Evolutionary conservation across 345 rosid genomes (phyloP).

Genomic region (Citrus sp.): DNA sequence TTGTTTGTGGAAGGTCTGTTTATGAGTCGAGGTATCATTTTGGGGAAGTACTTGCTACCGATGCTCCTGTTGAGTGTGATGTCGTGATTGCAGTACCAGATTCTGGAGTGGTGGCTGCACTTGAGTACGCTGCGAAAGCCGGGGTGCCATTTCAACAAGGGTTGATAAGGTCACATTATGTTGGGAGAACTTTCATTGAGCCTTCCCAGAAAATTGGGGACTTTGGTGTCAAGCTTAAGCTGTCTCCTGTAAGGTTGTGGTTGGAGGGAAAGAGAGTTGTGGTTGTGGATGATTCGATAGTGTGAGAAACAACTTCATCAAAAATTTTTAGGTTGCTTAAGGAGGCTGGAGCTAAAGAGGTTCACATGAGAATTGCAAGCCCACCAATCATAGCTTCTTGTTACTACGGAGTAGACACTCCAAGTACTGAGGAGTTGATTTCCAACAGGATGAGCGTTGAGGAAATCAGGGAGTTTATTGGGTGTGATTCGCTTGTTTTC

Average conservation of each 20-base stretch:
- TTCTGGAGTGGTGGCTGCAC: conserved; percentile 96
- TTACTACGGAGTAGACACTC: conserved; percentile 95
- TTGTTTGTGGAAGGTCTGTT: conserved; percentile 80
- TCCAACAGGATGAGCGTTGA: conserved; percentile 85
- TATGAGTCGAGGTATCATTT: conserved; percentile 67
- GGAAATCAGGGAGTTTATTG: conserved; percentile 68
- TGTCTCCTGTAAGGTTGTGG: conserved; percentile 58
- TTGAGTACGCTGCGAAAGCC: conserved; percentile 79
- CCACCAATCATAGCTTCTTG: conserved; percentile 85
- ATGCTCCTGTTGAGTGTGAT: conserved; percentile 80
- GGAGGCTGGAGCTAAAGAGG: conserved; percentile 92
- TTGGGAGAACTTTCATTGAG: conserved; percentile 92
- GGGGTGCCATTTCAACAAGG: conserved; percentile 92
- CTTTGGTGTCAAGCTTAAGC: conserved; percentile 92
- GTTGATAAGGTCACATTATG: conserved; percentile 87
- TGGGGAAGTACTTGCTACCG: conserved; percentile 82
- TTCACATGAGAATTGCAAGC: conserved; percentile 96
- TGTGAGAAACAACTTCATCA: conserved; percentile 87
- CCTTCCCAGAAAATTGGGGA: conserved; percentile 94
- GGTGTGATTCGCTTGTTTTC: conserved; percentile 80
- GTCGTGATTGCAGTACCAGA: conserved; percentile 97
- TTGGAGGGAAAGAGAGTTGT: conserved; percentile 90
- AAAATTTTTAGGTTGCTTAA: conserved; percentile 83
- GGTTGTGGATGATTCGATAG: conserved; percentile 93
- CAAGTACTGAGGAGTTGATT: conserved; percentile 77